These are phyloP conservation scores for Penicillium psychrofluorescens DNA, from an alignment of 495 filamentous ascomycete species.

Conservation along the genomic window DNA sequence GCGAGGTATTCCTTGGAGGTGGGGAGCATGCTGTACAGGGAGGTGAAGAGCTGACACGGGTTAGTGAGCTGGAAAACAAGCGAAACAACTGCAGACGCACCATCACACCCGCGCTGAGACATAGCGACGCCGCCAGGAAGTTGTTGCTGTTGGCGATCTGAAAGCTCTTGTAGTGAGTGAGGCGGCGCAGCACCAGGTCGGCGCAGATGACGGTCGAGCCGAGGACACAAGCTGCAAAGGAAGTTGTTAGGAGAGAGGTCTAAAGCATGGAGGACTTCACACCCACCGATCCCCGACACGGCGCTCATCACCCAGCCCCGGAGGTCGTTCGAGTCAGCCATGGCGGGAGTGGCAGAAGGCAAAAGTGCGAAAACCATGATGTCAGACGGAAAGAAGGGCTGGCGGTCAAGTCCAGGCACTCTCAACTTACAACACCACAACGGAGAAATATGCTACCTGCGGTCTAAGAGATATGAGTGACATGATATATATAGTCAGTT, in stretches of 20 bases:
- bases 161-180: conserved; percentile 69
- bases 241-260: conserved; percentile 3
- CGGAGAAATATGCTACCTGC: no score
- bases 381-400: neutral
- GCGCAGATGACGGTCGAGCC: conserved; percentile 83
- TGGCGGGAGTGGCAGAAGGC: conserved; percentile 13
- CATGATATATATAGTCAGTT: neutral
- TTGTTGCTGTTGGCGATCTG: conserved; percentile 80
- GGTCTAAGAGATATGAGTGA: no score
- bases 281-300: conserved; percentile 72
- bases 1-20: conserved; percentile 69
- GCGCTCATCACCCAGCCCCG: conserved; percentile 90
- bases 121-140: conserved; percentile 83
- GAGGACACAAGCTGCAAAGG: conserved; percentile 60
- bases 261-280: neutral
- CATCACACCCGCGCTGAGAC: conserved; percentile 97
- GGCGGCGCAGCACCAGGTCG: conserved; percentile 63
- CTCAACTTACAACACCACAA: no score
- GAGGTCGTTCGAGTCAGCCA: conserved; percentile 66
- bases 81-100: conserved; percentile 38
- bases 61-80: conserved; percentile 8
- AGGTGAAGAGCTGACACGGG: conserved; percentile 70
- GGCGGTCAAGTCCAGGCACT: neutral
- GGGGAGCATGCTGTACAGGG: conserved; percentile 91
- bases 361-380: neutral